Evolutionary conservation across 805 yeast species (phyloP), one percentile per base, ranked within the genome.

Genomic region (Torulaspora quercuum): DNA sequence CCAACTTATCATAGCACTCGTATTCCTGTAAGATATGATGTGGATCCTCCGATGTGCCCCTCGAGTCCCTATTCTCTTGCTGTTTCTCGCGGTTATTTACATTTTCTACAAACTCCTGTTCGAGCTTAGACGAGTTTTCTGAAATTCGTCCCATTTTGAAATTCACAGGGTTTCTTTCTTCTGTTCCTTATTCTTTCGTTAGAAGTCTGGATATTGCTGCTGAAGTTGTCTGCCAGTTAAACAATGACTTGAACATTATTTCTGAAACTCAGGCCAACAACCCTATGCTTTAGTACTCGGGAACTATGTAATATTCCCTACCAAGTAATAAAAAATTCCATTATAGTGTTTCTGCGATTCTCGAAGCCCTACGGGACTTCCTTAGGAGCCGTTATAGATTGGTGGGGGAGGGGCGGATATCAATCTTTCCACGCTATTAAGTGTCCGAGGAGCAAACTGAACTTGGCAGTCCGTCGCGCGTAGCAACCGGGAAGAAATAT

Each of bases 1-100:
- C 39, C 21, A 36, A 16, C 15, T 36, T 29, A 24, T 36, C 39
- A 16, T 36, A 36, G 16, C 39, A 36, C 20, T 36, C 39, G 35
- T 29, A 25, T 17, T 36, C 39, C 12, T 20, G 19, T 12, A 36
- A 21, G 15, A 36, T 22, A 18, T 25, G 39, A 12, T 8, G 29
- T 3, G 29, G 19, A 9, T 21, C 38, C 29, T 26, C 27, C 4
- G 33, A 31, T 7, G 25, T 23, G 6, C 17, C 26, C 12, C 29
- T 12, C 10, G 39, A 23, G 25, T 29, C 22, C 22, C 20, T 26
- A 15, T 19, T 21, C 13, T 15, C 38, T n/a, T 22, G 23, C 29
- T 26, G 29, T 10, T 16, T 26, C 19, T 26, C 29, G 13, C 17
- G 34, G 11, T 36, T 18, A 20, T 35, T 29, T 3, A 25, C 29